Base-by-base conservation (phyloP, 768 basidiomycete species). In the Mycena olivaceomarginata region DNA sequence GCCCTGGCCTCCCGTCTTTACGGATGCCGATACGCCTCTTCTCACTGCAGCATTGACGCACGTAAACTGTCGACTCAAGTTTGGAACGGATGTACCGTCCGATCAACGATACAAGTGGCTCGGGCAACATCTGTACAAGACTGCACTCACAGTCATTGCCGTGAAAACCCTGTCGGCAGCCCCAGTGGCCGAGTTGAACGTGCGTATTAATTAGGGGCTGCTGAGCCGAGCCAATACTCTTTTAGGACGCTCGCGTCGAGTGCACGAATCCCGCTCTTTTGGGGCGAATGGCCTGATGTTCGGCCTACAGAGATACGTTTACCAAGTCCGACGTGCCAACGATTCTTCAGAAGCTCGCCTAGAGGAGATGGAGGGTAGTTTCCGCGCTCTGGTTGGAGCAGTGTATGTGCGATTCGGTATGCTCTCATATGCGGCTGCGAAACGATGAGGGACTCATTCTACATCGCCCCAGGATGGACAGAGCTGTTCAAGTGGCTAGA, bases 271-370 rank as follows among this genome's bases (percentile, higher is more conserved):
- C 20, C 4, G 20, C 45, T 20, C 25, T 67, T 18, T 15, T 45
- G 11, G 65, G n/a, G 4, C 65, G 45, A 6, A 43, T 67, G 9
- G 45, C 43, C 46, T 67, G 43, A 1, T 67, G 43, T 48, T 63
- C 40, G n/a, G 31, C 15, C 62, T 63, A 7, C 15, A 63, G 39
- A 41, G 40, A 31, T 43, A 83, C 48, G 18, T 51, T 51, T 51
- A 18, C 48, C 13, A 18, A 7, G 16, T 51, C 48, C 13, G 48
- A 51, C 48, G 48, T 7, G 48, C 48, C 16, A 16, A 51, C 48
- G 48, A 51, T 45, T 1, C 4, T 10, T 12, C 48, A 51, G 18
- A 7, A 18, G 18, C 11, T 51, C 15, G 18, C 7, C 48, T 51
- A 7, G 18, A 12, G 48, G 13, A 2, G 16, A 15, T 51, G 15